Evolutionary conservation across 768 basidiomycete species (phyloP), one percentile per base, ranked within the genome.

Genomic region (Mycena pura): DNA sequence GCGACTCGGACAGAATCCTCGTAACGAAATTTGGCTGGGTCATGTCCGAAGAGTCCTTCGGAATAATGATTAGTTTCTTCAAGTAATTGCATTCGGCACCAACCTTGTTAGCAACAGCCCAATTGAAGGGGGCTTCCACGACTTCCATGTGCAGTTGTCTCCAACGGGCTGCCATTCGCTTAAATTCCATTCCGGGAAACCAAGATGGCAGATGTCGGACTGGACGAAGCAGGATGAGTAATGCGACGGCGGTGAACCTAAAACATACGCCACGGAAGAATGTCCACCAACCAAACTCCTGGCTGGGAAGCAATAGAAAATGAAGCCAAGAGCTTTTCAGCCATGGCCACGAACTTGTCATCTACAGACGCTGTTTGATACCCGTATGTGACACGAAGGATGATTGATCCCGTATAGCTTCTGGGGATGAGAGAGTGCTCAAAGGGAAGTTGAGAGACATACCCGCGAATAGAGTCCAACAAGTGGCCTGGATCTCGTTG

Each of bases 171-270:
- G 58, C 58, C 3, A 25, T 60, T 17, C 10, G 32, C 13, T 60
- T 60, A 62, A 72, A 73, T 1, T 21, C 19, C 1, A 61, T 61
- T 10, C 73, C 72, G 10, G 73, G 73, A 24, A 72, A 31, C 73
- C 73, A 74, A 6, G 50, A 59, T 6, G 73, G 73, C 6, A 72
- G 39, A 45, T 73, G 55, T 17, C 64, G 66, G 5, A 72, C 66
- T 72, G 50, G 19, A 34, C 10, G 32, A 19, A 29, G 19, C 7
- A 9, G 21, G 5, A 48, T 60, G 32, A 44, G 55, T 21, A 5
- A 14, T 5, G 22, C 3, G 5, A 8, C n/a, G 8, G 25, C 5
- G 10, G 3, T 15, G 19, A 25, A 5, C 1, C 8, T 36, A 9
- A 57, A 31, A 27, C 15, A 19, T 41, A 60, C 64, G 32, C 56